Evolutionary conservation across 306 rosid genomes (phyloP).

Genomic region (Fagus crenata): DNA sequence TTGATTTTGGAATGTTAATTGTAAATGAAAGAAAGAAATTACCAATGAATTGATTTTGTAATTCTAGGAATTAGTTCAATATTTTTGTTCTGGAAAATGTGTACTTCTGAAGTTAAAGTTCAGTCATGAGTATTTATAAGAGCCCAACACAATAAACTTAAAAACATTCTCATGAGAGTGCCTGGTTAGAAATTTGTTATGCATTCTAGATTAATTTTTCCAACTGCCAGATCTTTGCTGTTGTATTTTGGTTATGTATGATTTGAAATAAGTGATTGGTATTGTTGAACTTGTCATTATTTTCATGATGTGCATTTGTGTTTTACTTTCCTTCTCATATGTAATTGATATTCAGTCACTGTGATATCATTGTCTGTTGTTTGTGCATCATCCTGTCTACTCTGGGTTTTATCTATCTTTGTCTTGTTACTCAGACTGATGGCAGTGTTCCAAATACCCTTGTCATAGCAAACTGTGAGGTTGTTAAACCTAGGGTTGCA

Average conservation of each 20-base stretch:
- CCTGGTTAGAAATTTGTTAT: background rate
- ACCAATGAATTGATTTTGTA: background rate
- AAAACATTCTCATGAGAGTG: background rate
- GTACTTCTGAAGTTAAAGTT: background rate
- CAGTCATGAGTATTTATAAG: background rate
- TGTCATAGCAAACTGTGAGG: conserved; percentile 81
- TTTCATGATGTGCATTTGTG: background rate
- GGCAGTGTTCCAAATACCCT: conserved; percentile 91
- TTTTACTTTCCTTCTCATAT: background rate
- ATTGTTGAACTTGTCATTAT: conserved; percentile 1
- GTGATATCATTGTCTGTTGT: background rate
- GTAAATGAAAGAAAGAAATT: background rate
- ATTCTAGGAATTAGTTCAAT: conserved; percentile 1
- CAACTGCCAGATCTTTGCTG: background rate
- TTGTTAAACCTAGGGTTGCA: conserved; percentile 91
- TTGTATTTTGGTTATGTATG: background rate
- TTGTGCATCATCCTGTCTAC: background rate
- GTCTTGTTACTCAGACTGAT: conserved; percentile 59
- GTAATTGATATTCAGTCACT: background rate
- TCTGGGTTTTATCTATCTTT: background rate
- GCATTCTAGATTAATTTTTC: background rate
- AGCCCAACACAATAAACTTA: background rate
- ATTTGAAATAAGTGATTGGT: background rate
- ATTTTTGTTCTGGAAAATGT: background rate
- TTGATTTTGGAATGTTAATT: background rate